Conservation (phyloP, 2,329 filamentous ascomycete species). For the Dendryphion nanum region DNA sequence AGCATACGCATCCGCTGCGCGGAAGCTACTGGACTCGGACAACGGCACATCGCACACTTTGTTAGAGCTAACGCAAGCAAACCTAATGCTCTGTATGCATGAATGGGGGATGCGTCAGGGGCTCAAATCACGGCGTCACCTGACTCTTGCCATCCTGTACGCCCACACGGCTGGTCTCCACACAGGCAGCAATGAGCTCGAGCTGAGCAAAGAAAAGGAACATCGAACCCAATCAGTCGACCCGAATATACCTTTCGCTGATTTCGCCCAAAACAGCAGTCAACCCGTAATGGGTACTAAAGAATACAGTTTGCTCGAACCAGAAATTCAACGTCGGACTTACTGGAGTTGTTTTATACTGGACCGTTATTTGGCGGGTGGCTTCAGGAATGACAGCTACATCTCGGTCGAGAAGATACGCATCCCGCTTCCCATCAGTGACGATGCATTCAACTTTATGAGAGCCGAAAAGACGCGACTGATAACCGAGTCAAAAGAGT, state of each 20-base stretch:
- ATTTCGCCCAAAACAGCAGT: slow-evolving; percentile 33
- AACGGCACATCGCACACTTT: slow-evolving; percentile 41
- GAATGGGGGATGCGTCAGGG: slow-evolving; percentile 68
- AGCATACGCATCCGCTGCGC: slow-evolving; percentile 62
- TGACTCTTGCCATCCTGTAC: slow-evolving; percentile 60
- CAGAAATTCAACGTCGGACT: slow-evolving; percentile 65
- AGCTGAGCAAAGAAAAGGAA: too few relatives aligned
- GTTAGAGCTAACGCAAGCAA: slow-evolving; percentile 64
- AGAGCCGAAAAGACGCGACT: not conserved
- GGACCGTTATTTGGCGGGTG: slow-evolving; percentile 67
- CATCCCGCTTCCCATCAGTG: slow-evolving; percentile 67
- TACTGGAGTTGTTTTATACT: slow-evolving; percentile 75
- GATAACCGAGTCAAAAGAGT: slow-evolving; percentile 25
- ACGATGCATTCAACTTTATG: slow-evolving; percentile 54
- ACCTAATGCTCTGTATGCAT: slow-evolving; percentile 69
- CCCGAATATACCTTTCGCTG: slow-evolving; percentile 23
- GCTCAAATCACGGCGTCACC: slow-evolving; percentile 63
- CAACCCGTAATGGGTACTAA: slow-evolving; percentile 6
- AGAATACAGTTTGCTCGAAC: slow-evolving; percentile 52
- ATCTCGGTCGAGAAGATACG: slow-evolving; percentile 61
- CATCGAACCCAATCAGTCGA: not conserved
- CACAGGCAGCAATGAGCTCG: slow-evolving; percentile 20
- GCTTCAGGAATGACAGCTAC: slow-evolving; percentile 56
- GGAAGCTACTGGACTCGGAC: slow-evolving; percentile 37
- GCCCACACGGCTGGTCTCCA: slow-evolving; percentile 46